Percentiles rank a stretch among this genome's conserved stretches.
Conservation (phyloP, 352 stramenopile species). For the Phytophthora chlamydospora region DNA sequence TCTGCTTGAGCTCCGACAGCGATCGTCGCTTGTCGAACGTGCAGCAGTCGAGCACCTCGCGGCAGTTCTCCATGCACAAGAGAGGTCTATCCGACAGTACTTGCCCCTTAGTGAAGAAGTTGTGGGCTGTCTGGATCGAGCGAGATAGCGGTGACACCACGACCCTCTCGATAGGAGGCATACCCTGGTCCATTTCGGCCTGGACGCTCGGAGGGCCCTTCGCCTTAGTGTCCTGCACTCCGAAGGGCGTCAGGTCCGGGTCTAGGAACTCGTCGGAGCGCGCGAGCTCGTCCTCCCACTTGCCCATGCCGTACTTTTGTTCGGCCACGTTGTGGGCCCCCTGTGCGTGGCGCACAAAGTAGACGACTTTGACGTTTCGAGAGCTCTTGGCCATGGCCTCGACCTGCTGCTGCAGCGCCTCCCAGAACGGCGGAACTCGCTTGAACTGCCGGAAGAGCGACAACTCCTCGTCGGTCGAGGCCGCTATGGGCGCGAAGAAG, state of each 20-base stretch:
- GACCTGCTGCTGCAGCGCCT: slow-evolving; percentile 31
- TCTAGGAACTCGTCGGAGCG: slow-evolving; percentile 68
- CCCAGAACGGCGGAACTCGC: slow-evolving; percentile 35
- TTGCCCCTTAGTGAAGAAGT: slow-evolving; percentile 58
- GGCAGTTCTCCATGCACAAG: slow-evolving; percentile 68
- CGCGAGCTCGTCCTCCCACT: slow-evolving; percentile 73
- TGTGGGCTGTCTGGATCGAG: slow-evolving; percentile 74
- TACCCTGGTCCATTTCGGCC: slow-evolving; percentile 46
- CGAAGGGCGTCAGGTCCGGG: slow-evolving; percentile 63
- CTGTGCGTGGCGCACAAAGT: slow-evolving; percentile 79
- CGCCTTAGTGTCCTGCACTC: slow-evolving; percentile 52
- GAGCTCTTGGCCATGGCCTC: slow-evolving; percentile 21
- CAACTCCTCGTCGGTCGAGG: slow-evolving; percentile 1
- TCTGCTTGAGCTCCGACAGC: slow-evolving; percentile 47
- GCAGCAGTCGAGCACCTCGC: slow-evolving; percentile 72
- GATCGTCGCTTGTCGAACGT: slow-evolving; percentile 73
- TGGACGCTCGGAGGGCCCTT: slow-evolving; percentile 50
- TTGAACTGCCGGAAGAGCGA: slow-evolving; percentile 45
- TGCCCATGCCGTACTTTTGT: slow-evolving; percentile 55
- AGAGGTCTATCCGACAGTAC: slow-evolving; percentile 40
- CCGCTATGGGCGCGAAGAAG: slow-evolving; percentile 20
- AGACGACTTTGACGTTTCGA: slow-evolving; percentile 71
- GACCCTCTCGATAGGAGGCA: slow-evolving; percentile 33
- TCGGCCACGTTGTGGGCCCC: slow-evolving; percentile 77
- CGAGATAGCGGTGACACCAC: slow-evolving; percentile 57